These are phyloP conservation scores for Scheffersomyces cryptocercus DNA, from an alignment of 1,139 yeast species.

Conservation along the genomic window DNA sequence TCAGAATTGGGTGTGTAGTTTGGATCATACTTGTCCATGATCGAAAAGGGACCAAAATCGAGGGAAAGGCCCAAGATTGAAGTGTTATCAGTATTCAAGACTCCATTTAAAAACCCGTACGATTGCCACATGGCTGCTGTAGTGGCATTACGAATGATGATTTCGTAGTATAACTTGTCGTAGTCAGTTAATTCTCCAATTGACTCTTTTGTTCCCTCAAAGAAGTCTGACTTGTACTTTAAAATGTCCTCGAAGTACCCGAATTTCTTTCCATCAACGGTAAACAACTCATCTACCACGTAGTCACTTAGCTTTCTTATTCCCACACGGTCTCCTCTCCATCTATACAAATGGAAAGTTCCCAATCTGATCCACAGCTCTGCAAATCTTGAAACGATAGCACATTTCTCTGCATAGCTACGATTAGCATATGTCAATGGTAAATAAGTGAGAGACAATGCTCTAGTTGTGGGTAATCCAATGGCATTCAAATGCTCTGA, in stretches of 20 bases:
- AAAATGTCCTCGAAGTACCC: conserved; percentile 28
- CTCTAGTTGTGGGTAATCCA: conserved; percentile 86
- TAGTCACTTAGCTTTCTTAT: conserved; percentile 67
- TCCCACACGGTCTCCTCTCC: conserved; percentile 70
- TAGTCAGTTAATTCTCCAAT: conserved; percentile 57
- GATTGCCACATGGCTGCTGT: conserved; percentile 87
- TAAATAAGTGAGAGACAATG: conserved; percentile 66
- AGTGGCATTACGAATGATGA: conserved; percentile 69
- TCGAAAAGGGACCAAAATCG: conserved; percentile 95
- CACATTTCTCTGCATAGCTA: conserved; percentile 74
- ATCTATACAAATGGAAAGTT: conserved; percentile 80
- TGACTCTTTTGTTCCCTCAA: conserved; percentile 14
- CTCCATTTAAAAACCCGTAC: conserved; percentile 93
- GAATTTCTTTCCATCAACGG: conserved; percentile 33
- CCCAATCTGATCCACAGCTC: conserved; percentile 88
- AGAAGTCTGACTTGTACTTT: conserved; percentile 19
- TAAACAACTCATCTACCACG: conserved; percentile 66
- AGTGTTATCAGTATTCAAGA: conserved; percentile 90
- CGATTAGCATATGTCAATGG: conserved; percentile 81
- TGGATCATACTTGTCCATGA: conserved; percentile 82
- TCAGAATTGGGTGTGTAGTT: conserved; percentile 88
- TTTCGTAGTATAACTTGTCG: conserved; percentile 70
- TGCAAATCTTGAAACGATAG: conserved; percentile 81
- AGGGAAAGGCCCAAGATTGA: conserved; percentile 82
- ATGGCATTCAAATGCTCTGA: conserved; percentile 81